Evolutionary conservation across 2,329 filamentous ascomycete genomes (phyloP).

Genomic region (Bipolaris sorokiniana): DNA sequence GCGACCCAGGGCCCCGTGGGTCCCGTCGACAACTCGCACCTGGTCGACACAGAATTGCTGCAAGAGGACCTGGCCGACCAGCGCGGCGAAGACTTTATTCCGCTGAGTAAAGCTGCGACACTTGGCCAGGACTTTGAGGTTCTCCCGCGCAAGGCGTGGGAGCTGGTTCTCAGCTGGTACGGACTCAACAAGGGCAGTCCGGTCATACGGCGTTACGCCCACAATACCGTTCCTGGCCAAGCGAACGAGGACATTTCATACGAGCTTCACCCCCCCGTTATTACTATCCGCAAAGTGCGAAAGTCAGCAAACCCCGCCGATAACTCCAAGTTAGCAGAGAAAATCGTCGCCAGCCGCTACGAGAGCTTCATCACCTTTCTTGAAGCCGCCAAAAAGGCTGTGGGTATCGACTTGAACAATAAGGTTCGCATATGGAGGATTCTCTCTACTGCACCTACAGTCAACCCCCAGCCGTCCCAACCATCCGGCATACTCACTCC

Average conservation of each 20-base stretch:
- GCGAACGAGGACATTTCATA: slow-evolving; percentile 71
- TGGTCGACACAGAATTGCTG: slow-evolving; percentile 52
- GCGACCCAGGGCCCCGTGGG: slow-evolving; percentile 70
- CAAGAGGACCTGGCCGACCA: slow-evolving; percentile 42
- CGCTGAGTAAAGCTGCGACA: slow-evolving; percentile 70
- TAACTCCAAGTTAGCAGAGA: slow-evolving; percentile 65
- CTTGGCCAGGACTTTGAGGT: slow-evolving; percentile 76
- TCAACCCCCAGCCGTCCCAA: slow-evolving; percentile 36
- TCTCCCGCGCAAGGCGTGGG: slow-evolving; percentile 81
- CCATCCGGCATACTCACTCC: slow-evolving; percentile 53
- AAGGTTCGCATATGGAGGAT: slow-evolving; percentile 82
- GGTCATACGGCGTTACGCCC: slow-evolving; percentile 75
- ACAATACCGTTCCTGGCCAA: slow-evolving; percentile 72
- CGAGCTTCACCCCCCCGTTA: slow-evolving; percentile 83
- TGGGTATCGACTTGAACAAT: slow-evolving; percentile 69
- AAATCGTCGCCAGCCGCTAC: slow-evolving; percentile 73
- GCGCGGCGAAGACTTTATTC: slow-evolving; percentile 65
- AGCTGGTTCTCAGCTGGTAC: slow-evolving; percentile 81
- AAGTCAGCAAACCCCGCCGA: slow-evolving; percentile 67
- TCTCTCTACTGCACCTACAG: slow-evolving; percentile 53
- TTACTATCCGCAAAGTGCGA: slow-evolving; percentile 82
- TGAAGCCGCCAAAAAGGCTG: slow-evolving; percentile 70
- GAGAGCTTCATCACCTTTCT: slow-evolving; percentile 77
- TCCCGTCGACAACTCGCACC: slow-evolving; percentile 84
- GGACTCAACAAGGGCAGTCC: slow-evolving; percentile 72